A percentile compares a stretch with the other conserved stretches of the same genome.
Conservation (phyloP, 2,329 filamentous ascomycete species). For the Talaromyces islandicus region DNA sequence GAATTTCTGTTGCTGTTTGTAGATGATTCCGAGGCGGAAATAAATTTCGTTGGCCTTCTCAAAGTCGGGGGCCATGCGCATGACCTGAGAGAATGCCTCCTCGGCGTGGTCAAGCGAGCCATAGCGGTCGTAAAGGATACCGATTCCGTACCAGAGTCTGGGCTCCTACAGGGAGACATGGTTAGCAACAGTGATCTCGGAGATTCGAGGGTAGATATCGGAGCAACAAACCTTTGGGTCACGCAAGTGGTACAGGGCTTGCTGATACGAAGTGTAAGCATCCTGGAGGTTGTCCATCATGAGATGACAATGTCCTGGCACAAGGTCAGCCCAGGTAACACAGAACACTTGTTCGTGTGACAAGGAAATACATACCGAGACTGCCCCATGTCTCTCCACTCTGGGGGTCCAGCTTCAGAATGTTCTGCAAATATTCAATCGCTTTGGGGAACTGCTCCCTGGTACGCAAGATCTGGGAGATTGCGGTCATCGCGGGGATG, state of each 20-base stretch:
- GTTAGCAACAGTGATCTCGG: conserved; percentile 9
- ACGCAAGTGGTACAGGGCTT: conserved; percentile 83
- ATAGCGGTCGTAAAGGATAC: conserved; percentile 93
- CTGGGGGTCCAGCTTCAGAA: conserved; percentile 78
- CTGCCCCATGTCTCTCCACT: conserved; percentile 98
- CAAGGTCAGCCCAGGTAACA: conserved; percentile 11
- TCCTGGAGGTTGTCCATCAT: conserved; percentile 99
- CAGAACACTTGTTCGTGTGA: conserved; percentile 2
- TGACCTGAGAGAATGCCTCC: conserved; percentile 96
- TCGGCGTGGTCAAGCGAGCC: conserved; percentile 95
- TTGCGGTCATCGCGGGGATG: conserved; percentile 85
- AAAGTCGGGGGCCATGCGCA: conserved; percentile 96
- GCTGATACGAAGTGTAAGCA: conserved; percentile 93
- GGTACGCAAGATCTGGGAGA: conserved; percentile 82
- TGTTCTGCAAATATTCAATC: conserved; percentile 85
- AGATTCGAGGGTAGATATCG: background rate
- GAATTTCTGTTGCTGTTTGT: conserved; percentile 97
- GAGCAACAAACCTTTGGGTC: conserved; percentile 71
- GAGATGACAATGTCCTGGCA: conserved; percentile 84
- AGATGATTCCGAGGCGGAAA: conserved; percentile 97
- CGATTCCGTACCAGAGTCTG: conserved; percentile 97
- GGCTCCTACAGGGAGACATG: conserved; percentile 60
- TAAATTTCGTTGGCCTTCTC: conserved; percentile 99
- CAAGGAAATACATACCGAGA: conserved; percentile 57
- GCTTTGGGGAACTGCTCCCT: conserved; percentile 92